Conservation (phyloP, 2,329 filamentous ascomycete species). For the Talaromyces sp. region DNA sequence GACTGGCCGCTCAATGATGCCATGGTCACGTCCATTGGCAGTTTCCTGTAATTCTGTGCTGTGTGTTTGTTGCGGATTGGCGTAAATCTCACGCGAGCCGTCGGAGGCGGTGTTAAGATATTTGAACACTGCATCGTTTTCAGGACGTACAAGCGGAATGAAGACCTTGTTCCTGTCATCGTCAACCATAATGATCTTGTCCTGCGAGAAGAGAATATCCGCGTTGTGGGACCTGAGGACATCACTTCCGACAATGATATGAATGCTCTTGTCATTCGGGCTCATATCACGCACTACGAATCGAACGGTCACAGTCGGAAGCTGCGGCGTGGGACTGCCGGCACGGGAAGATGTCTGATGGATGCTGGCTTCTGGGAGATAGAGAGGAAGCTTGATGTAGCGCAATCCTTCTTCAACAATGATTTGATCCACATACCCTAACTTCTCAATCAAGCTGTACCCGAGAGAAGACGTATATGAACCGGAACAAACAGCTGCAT, state of each 20-base stretch:
- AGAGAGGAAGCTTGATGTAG: constrained; percentile 74
- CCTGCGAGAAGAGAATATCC: constrained; percentile 88
- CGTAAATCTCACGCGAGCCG: constrained; percentile 15
- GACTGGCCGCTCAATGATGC: constrained; percentile 26
- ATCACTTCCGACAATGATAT: constrained; percentile 88
- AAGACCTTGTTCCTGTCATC: constrained; percentile 82
- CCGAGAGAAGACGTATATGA: constrained; percentile 86
- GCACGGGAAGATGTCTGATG: constrained; percentile 68
- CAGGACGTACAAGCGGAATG: constrained; percentile 87
- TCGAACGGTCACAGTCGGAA: constrained; percentile 74
- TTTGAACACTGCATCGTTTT: constrained; percentile 78
- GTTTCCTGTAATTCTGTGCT: constrained; percentile 20
- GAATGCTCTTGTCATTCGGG: constrained; percentile 58
- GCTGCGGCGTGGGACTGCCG: constrained; percentile 68
- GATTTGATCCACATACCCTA: constrained; percentile 67
- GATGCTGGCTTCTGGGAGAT: constrained; percentile 85
- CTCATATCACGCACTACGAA: constrained; percentile 67
- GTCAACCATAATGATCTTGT: constrained; percentile 81
- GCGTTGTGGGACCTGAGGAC: constrained; percentile 80
- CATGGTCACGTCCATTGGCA: neutral
- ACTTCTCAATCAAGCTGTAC: constrained; percentile 66
- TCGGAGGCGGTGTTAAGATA: constrained; percentile 61
- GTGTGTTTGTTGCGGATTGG: constrained; percentile 23
- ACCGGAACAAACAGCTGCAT: constrained; percentile 88
- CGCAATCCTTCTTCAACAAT: constrained; percentile 63